These are phyloP conservation scores for Leucocoprinus sp. DNA, from an alignment of 768 basidiomycete species.

Conservation along the genomic window DNA sequence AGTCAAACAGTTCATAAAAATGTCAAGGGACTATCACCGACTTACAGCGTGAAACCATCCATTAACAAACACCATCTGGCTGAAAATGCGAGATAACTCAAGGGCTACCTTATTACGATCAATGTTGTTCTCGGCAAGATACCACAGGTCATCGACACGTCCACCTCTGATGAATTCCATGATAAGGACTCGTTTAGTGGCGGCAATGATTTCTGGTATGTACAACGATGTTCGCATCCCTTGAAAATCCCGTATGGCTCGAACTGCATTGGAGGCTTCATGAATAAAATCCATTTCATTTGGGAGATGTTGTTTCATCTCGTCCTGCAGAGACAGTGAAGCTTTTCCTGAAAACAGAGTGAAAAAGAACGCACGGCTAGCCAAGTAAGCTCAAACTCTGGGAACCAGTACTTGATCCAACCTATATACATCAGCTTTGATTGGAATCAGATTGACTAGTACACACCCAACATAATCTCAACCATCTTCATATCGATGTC, in stretches of 20 bases:
- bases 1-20: slow-evolving; percentile 5
- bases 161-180: slow-evolving; percentile 95
- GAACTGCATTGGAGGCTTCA: slow-evolving; percentile 81
- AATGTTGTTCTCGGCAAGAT: slow-evolving; percentile 73
- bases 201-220: slow-evolving; percentile 74
- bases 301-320: slow-evolving; percentile 89
- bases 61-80: slow-evolving; percentile 91
- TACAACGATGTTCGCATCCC: slow-evolving; percentile 72
- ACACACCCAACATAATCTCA: slow-evolving; percentile 57
- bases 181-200: slow-evolving; percentile 77
- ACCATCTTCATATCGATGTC: slow-evolving; percentile 87
- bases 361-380: slow-evolving; percentile 44
- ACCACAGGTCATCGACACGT: slow-evolving; percentile 80
- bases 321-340: slow-evolving; percentile 50
- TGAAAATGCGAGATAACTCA: slow-evolving; percentile 86
- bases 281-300: slow-evolving; percentile 93
- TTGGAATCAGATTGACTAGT: neutral
- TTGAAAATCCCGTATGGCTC: slow-evolving; percentile 62
- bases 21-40: slow-evolving; percentile 10
- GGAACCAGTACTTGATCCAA: slow-evolving; percentile 89
- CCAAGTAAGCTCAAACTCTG: slow-evolving; percentile 94
- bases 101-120: slow-evolving; percentile 91
- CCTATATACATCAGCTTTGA: slow-evolving; percentile 26
- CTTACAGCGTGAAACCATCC: slow-evolving; percentile 83
- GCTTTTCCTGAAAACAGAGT: slow-evolving; percentile 24